These are phyloP conservation scores for Microsporum canis DNA, from an alignment of 2,329 filamentous ascomycete species.

Conservation along the genomic window DNA sequence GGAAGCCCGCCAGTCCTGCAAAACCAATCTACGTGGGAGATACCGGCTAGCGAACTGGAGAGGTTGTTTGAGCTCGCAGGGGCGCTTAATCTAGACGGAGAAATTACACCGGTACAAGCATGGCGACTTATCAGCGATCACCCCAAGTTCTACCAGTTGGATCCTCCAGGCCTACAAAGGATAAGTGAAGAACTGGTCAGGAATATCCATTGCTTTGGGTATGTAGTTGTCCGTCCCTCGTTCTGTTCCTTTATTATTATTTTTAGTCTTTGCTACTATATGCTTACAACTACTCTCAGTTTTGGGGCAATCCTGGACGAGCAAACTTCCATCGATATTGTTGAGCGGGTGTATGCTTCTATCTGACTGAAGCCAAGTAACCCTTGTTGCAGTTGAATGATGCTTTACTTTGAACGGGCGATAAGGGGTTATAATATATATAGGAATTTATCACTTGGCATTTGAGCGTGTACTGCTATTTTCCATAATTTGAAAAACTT, in stretches of 20 bases:
- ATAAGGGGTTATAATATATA: neutral
- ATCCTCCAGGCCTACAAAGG: slow-evolving; percentile 18
- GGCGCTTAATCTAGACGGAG: slow-evolving; percentile 20
- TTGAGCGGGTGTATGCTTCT: slow-evolving; percentile 9
- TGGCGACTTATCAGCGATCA: slow-evolving; percentile 28
- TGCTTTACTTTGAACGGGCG: slow-evolving; percentile 10
- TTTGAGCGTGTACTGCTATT: no score
- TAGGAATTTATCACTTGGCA: no score
- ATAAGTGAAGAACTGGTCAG: slow-evolving; percentile 22
- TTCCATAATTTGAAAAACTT: no score
- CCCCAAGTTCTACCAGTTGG: slow-evolving; percentile 24
- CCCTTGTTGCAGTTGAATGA: no score
- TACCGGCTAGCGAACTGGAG: slow-evolving; percentile 21
- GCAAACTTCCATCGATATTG: slow-evolving; percentile 13
- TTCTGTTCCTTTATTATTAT: neutral
- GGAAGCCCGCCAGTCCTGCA: slow-evolving; percentile 15
- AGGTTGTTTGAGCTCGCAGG: slow-evolving; percentile 19
- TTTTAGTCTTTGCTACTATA: neutral
- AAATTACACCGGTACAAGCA: slow-evolving; percentile 32
- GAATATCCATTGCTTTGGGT: slow-evolving; percentile 32
- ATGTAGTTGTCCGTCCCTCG: slow-evolving; percentile 8
- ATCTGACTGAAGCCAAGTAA: slow-evolving; percentile 13
- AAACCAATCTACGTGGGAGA: slow-evolving; percentile 16
- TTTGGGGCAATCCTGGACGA: slow-evolving; percentile 21
- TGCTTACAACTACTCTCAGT: slow-evolving; percentile 7